These are phyloP conservation scores for Sarcodon aspratus DNA, from an alignment of 768 basidiomycete genomes.

Conservation along the genomic window DNA sequence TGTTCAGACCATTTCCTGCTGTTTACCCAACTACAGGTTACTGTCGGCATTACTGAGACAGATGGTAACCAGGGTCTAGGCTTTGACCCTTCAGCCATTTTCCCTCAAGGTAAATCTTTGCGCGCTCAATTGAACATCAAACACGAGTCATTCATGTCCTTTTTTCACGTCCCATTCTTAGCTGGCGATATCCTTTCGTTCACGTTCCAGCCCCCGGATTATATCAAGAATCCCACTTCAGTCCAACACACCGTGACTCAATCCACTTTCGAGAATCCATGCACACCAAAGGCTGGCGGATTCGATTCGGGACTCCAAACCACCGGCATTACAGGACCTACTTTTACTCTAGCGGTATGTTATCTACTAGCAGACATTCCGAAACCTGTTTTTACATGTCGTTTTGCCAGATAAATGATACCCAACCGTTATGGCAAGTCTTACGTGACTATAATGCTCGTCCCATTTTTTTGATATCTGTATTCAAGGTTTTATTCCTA, in stretches of 20 bases:
- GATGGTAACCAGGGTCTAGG: conserved; percentile 8
- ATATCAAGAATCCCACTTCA: conserved; percentile 5
- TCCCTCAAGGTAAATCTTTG: conserved; percentile 4
- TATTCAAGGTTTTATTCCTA: conserved; percentile 8
- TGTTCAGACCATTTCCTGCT: too few relatives aligned
- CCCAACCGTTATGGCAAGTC: conserved; percentile 7
- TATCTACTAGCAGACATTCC: neutral
- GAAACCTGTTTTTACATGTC: neutral
- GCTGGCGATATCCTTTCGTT: conserved; percentile 9
- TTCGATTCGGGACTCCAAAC: conserved; percentile 14
- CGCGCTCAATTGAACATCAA: too few relatives aligned
- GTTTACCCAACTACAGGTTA: conserved; percentile 1
- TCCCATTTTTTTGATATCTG: neutral
- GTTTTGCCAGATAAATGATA: conserved; percentile 5
- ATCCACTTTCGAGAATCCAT: conserved; percentile 13
- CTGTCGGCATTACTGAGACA: conserved; percentile 9
- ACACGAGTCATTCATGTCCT: too few relatives aligned
- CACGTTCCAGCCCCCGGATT: conserved; percentile 7
- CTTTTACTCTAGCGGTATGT: conserved; percentile 1
- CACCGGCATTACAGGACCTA: conserved; percentile 5
- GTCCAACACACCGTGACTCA: conserved; percentile 13
- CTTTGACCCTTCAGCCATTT: conserved; percentile 9
- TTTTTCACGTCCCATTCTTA: neutral
- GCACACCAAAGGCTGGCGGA: conserved; percentile 11
- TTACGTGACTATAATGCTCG: neutral